These are phyloP conservation scores for Globisporangium splendens DNA, from an alignment of 352 stramenopile genomes.

Conservation along the genomic window DNA sequence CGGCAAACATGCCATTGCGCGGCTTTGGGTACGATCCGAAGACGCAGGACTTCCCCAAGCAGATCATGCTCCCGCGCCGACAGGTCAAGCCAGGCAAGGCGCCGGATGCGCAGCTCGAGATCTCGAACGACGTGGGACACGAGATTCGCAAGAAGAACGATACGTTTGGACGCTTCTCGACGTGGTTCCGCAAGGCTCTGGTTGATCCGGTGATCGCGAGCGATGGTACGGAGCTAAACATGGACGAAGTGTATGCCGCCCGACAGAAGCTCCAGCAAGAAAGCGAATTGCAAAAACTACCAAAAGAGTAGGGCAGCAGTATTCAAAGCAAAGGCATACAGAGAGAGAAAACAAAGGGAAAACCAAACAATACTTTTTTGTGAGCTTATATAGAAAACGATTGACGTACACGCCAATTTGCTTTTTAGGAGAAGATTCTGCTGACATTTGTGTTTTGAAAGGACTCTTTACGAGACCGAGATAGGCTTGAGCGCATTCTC, in stretches of 20 bases:
- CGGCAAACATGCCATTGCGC: conserved; percentile 67
- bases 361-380: conserved; percentile 2
- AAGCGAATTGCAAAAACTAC: conserved; percentile 13
- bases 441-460: not conserved
- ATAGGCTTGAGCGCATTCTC: conserved; percentile 67
- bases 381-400: not conserved
- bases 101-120: conserved; percentile 40
- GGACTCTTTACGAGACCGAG: conserved; percentile 26
- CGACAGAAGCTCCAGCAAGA: conserved; percentile 23
- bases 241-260: conserved; percentile 73
- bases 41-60: conserved; percentile 71
- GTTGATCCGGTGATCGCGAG: conserved; percentile 74
- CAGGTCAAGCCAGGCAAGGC: conserved; percentile 74
- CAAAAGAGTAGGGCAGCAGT: conserved; percentile 13
- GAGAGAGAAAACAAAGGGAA: not conserved
- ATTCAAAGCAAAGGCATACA: not conserved
- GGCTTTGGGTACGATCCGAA: conserved; percentile 85
- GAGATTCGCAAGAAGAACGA: conserved; percentile 83
- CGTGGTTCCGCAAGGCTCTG: conserved; percentile 74
- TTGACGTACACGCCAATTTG: not conserved
- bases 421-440: not conserved
- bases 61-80: conserved; percentile 68
- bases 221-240: conserved; percentile 79
- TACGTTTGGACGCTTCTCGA: conserved; percentile 71
- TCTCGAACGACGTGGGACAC: conserved; percentile 53